phyloP scores from a whole-genome alignment of 2,329 filamentous ascomycete genomes.

The Diaporthe longicolla region DNA sequence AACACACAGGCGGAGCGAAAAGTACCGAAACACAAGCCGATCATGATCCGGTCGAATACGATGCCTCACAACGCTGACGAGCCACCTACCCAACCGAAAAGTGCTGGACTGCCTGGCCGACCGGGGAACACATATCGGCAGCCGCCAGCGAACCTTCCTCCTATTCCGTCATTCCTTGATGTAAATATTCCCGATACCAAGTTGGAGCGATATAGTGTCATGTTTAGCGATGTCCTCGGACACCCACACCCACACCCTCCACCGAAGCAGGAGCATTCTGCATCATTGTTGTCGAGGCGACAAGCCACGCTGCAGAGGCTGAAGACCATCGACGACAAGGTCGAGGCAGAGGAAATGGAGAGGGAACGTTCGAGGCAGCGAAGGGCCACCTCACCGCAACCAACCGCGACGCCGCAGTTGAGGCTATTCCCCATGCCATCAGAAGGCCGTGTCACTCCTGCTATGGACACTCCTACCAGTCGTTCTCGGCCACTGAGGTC shows the following conservation, averaged over 20 bases:
- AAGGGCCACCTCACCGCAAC: conserved; percentile 65
- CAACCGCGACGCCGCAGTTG: conserved; percentile 60
- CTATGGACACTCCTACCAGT: conserved; percentile 46
- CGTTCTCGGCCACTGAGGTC: conserved; percentile 62
- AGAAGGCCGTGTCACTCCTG: conserved; percentile 42
- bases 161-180: conserved; percentile 67
- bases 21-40: conserved; percentile 58
- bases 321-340: conserved; percentile 65
- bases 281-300: conserved; percentile 67
- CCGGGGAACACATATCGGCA: conserved; percentile 21
- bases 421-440: conserved; percentile 60
- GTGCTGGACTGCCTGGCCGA: conserved; percentile 37
- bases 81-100: conserved; percentile 34
- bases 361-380: conserved; percentile 55
- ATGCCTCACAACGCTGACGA: conserved; percentile 49
- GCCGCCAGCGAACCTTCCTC: conserved; percentile 33
- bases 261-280: conserved; percentile 47
- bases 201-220: conserved; percentile 92
- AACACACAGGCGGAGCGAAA: conserved; percentile 53
- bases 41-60: conserved; percentile 60
- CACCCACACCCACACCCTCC: conserved; percentile 55
- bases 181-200: conserved; percentile 85
- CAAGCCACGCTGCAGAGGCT: conserved; percentile 73
- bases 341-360: conserved; percentile 50
- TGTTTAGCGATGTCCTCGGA: conserved; percentile 83